Evolutionary conservation across 2,329 filamentous ascomycete species (phyloP), one percentile per base, ranked within the genome.

Genomic region (Ambrosiella xylebori): DNA sequence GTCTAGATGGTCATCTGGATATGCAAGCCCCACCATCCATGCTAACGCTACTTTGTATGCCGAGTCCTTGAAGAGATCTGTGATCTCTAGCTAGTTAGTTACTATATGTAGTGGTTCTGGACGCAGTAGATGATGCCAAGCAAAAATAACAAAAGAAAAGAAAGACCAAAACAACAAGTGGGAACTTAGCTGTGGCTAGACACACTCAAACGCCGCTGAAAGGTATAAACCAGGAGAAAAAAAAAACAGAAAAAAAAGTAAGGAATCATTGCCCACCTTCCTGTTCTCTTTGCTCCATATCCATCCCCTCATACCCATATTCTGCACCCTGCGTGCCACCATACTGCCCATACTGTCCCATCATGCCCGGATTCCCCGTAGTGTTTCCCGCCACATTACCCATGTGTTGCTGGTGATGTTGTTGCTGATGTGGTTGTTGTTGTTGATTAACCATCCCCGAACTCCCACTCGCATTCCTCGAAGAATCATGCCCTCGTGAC

Each of bases 401-500:
- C 44, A 47, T 17, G 40, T 11, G 35, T 13, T 52, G 45, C 17
- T 50, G 45, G 12, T 52, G 49, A n/a, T 52, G 49, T 36, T 52
- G 49, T 53, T 38, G 27, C 27, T 53, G 27, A 11, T 15, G 35
- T 7, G 15, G 15, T 27, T 52, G 19, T 27, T 51, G 19, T 19
- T 19, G 19, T 15, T 12, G n/a, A 52, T 52, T 36, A 11, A 15
- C 49, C 15, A 12, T 53, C 11, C 51, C 38, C 17, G 37, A 12
- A 38, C 15, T 41, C 17, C 49, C 66, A 66, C 7, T 69, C 67
- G 63, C 71, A 71, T 71, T 38, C 70, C 52, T 69, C 63, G 73
- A 74, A 60, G 73, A 70, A 7, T 68, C 68, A 64, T 78, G 75
- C 51, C 77, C 77, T 55, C 72, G 70, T 7, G 73, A 67, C 0